Evolutionary conservation across 257 asterid genomes (phyloP).

Genomic region (Cordia subcordata): DNA sequence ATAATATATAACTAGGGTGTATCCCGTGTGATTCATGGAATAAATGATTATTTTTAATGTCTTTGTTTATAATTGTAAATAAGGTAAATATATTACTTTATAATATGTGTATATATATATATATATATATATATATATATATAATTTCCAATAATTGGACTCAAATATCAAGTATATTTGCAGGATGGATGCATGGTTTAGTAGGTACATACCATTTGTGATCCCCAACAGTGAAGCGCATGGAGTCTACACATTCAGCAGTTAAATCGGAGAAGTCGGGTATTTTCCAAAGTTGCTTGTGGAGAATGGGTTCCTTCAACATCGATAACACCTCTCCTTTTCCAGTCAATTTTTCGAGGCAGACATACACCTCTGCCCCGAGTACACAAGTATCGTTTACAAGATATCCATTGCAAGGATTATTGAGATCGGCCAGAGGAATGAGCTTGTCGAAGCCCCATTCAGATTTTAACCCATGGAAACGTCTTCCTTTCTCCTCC

Average conservation of each 20-base stretch:
- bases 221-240: slow-evolving; percentile 46
- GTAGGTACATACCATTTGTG: slow-evolving; percentile 46
- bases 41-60: no score
- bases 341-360: slow-evolving; percentile 31
- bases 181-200: no score
- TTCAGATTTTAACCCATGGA: slow-evolving; percentile 44
- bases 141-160: no score
- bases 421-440: slow-evolving; percentile 37
- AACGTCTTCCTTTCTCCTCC: slow-evolving; percentile 44
- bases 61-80: no score
- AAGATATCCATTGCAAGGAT: slow-evolving; percentile 52
- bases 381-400: slow-evolving; percentile 45
- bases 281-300: slow-evolving; percentile 44
- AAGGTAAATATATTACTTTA: no score
- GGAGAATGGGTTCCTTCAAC: slow-evolving; percentile 48
- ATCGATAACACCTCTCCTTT: slow-evolving; percentile 50
- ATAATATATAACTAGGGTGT: no score
- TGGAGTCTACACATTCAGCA: slow-evolving; percentile 40
- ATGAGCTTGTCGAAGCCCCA: slow-evolving; percentile 60
- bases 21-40: no score
- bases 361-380: slow-evolving; percentile 59
- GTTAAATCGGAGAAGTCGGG: slow-evolving; percentile 23
- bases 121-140: no score
- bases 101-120: no score
- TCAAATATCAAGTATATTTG: no score